Percentiles rank a stretch among this genome's conserved stretches.
Conservation (phyloP, 1,284 basidiomycete species). For the Cryptococcus floricola region DNA sequence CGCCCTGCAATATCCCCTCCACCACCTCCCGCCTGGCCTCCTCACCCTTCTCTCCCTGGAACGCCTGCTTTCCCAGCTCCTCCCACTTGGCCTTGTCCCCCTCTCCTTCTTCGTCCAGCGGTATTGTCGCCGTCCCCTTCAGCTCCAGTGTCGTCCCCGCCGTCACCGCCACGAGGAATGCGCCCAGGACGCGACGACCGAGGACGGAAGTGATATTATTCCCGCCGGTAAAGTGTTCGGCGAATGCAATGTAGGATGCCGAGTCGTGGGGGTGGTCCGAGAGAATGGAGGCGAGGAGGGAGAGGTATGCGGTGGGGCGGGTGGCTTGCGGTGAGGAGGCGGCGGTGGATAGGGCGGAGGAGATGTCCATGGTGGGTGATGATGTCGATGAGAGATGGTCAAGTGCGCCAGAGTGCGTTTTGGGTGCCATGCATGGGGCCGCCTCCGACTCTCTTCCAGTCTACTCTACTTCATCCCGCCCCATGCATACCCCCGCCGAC, state of each 20-base stretch:
- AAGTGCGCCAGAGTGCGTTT: background rate
- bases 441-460: background rate
- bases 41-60: constrained; percentile 23
- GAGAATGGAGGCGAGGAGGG: constrained; percentile 39
- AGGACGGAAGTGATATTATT: constrained; percentile 41
- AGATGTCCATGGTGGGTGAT: constrained; percentile 14
- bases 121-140: constrained; percentile 8
- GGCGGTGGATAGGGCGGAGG: background rate
- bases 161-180: constrained; percentile 32
- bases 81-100: constrained; percentile 23
- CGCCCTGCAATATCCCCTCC: constrained; percentile 49
- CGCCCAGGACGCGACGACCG: constrained; percentile 39
- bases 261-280: constrained; percentile 54
- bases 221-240: constrained; percentile 39
- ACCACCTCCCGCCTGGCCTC: constrained; percentile 36
- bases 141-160: constrained; percentile 25
- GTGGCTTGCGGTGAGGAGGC: constrained; percentile 17
- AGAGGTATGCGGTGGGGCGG: constrained; percentile 69
- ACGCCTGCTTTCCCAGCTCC: constrained; percentile 24
- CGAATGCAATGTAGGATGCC: constrained; percentile 48
- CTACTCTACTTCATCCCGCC: no score
- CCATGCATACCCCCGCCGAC: no score
- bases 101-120: constrained; percentile 16
- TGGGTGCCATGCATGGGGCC: background rate
- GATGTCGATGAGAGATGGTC: constrained; percentile 9